Conservation (phyloP, 495 filamentous ascomycete genomes). For the Hapsidospora chrysogenum region DNA sequence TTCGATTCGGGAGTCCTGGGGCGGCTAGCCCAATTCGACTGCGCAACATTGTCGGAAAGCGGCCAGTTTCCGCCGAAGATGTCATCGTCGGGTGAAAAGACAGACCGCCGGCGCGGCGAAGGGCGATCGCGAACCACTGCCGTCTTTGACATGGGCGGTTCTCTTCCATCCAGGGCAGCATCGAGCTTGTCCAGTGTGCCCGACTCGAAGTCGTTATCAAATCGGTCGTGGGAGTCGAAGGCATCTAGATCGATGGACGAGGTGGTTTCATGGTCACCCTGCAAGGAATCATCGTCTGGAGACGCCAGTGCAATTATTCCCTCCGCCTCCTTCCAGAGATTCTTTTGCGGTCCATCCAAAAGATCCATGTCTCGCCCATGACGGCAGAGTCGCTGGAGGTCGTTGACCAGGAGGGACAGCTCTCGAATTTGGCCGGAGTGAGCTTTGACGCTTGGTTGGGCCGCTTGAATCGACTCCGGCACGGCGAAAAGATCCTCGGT, state of each 20-base stretch:
- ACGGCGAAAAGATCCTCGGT: constrained; percentile 38
- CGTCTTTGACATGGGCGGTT: constrained; percentile 21
- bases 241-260: constrained; percentile 14
- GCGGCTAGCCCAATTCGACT: constrained; percentile 7
- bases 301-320: constrained; percentile 76
- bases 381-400: constrained; percentile 52
- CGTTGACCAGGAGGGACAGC: constrained; percentile 57
- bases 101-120: constrained; percentile 29
- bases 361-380: constrained; percentile 53
- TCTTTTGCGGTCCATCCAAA: constrained; percentile 39
- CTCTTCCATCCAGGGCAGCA: constrained; percentile 17
- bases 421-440: constrained; percentile 80
- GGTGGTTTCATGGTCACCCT: constrained; percentile 10
- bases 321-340: constrained; percentile 74
- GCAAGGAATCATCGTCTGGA: constrained; percentile 42
- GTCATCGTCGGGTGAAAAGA: constrained; percentile 46
- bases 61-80: constrained; percentile 40
- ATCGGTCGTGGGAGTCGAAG: constrained; percentile 27
- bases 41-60: constrained; percentile 12
- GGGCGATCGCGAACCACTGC: constrained; percentile 25
- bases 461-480: constrained; percentile 65
- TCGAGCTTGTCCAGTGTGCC: constrained; percentile 14
- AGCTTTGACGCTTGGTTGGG: constrained; percentile 69
- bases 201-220: constrained; percentile 38
- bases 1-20: constrained; percentile 22